Evolutionary conservation across 2,329 filamentous ascomycete species (phyloP).

Genomic region (Penicillium sp.): DNA sequence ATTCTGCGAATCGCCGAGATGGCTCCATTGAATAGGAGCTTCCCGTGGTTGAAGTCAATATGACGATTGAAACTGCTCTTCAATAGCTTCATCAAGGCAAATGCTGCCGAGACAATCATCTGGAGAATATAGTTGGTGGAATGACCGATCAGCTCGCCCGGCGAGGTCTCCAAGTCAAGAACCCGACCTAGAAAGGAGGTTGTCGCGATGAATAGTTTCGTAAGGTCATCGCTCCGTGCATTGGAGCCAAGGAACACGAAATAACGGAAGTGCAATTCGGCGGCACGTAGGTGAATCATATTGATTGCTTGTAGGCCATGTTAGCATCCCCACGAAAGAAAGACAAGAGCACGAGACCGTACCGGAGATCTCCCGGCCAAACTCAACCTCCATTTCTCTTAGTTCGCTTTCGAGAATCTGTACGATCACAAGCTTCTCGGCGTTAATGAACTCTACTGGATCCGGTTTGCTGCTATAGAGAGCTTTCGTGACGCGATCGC

Average conservation of each 20-base stretch:
- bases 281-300: conserved; percentile 47
- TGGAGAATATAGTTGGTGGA: conserved; percentile 62
- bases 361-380: conserved; percentile 39
- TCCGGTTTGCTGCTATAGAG: conserved; percentile 57
- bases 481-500: conserved; percentile 55
- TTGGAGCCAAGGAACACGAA: conserved; percentile 48
- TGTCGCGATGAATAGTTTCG: conserved; percentile 46
- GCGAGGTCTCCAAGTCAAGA: conserved; percentile 44
- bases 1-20: conserved; percentile 58
- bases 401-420: conserved; percentile 47
- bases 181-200: conserved; percentile 47
- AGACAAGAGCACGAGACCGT: conserved; percentile 1
- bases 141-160: conserved; percentile 51
- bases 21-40: conserved; percentile 56
- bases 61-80: conserved; percentile 60
- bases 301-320: conserved; percentile 38
- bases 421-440: conserved; percentile 44
- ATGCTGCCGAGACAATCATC: conserved; percentile 62
- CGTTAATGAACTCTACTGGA: conserved; percentile 48
- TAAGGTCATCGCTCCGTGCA: conserved; percentile 42
- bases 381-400: conserved; percentile 53
- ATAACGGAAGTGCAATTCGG: conserved; percentile 45
- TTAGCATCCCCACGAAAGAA: conserved; percentile 3
- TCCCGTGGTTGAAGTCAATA: conserved; percentile 54
- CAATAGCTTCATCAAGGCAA: conserved; percentile 61